Evolutionary conservation across 2,329 filamentous ascomycete genomes (phyloP).

Genomic region (Pseudocercospora eumusae): DNA sequence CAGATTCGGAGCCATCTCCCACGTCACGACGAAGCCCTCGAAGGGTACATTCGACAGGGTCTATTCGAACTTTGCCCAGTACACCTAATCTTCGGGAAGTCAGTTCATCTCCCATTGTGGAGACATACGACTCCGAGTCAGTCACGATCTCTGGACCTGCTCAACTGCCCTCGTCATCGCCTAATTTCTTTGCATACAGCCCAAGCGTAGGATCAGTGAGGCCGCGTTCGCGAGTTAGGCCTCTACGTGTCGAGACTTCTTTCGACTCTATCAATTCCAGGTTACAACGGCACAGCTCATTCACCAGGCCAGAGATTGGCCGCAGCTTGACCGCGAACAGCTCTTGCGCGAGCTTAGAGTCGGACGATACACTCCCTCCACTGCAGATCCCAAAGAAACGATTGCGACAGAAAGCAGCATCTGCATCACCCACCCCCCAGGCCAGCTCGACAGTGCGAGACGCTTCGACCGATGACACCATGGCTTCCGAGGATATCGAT

Average conservation of each 20-base stretch:
- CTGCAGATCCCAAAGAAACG: slow-evolving; percentile 39
- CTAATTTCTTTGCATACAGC: slow-evolving; percentile 36
- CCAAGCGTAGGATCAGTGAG: slow-evolving; percentile 21
- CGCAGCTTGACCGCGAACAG: slow-evolving; percentile 28
- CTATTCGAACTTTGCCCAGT: slow-evolving; percentile 22
- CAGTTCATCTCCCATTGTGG: slow-evolving; percentile 21
- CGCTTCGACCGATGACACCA: slow-evolving; percentile 21
- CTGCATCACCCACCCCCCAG: slow-evolving; percentile 28
- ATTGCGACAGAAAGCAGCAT: slow-evolving; percentile 30
- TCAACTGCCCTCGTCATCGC: slow-evolving; percentile 32
- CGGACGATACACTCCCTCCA: slow-evolving; percentile 37
- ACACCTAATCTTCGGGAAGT: slow-evolving; percentile 23
- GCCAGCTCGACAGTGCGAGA: slow-evolving; percentile 19
- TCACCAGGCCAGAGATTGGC: slow-evolving; percentile 24
- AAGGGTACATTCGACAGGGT: slow-evolving; percentile 25
- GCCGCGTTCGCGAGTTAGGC: slow-evolving; percentile 16
- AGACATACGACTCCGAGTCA: slow-evolving; percentile 24
- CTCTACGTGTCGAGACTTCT: slow-evolving; percentile 29
- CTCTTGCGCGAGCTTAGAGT: slow-evolving; percentile 32
- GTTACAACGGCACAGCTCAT: slow-evolving; percentile 26
- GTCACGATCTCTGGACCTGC: slow-evolving; percentile 27
- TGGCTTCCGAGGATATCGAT: slow-evolving; percentile 36
- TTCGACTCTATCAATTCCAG: slow-evolving; percentile 39
- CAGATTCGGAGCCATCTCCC: slow-evolving; percentile 17
- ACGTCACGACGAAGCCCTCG: slow-evolving; percentile 19